Percentiles rank a stretch among this genome's conserved stretches.
phyloP scores from a whole-genome alignment of 2,329 filamentous ascomycete genomes.

The Microdochium paspali region DNA sequence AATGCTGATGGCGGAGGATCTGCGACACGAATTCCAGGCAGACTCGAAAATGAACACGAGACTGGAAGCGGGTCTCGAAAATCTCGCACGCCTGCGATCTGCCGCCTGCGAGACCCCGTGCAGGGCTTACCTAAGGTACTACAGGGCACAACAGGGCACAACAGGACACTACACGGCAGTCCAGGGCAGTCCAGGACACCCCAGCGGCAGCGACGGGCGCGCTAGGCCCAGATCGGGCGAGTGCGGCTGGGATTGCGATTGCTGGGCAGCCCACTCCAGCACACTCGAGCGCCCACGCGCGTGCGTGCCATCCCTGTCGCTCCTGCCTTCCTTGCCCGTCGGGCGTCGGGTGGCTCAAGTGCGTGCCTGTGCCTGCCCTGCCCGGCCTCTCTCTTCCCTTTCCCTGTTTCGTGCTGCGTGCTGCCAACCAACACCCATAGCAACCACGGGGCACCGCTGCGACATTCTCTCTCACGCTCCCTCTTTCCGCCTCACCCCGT shows the following conservation, averaged over 20 bases:
- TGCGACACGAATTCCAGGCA: neutral
- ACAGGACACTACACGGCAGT: too few species aligned
- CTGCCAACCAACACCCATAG: neutral
- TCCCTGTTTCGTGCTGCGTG: neutral
- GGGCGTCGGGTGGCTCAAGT: too few species aligned
- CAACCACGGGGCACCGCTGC: neutral
- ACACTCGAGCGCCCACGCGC: too few species aligned
- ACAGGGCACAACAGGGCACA: too few species aligned
- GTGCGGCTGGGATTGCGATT: neutral
- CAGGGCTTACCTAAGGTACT: neutral
- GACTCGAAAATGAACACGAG: neutral
- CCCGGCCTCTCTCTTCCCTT: neutral
- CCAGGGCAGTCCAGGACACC: too few species aligned
- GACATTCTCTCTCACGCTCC: neutral
- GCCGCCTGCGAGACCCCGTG: neutral
- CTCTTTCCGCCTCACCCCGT: neutral
- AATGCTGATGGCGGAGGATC: neutral
- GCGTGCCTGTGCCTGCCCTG: too few species aligned
- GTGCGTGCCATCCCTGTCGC: neutral
- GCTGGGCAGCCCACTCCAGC: too few species aligned
- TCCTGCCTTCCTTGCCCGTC: too few species aligned
- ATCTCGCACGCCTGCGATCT: neutral
- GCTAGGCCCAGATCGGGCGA: neutral
- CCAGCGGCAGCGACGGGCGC: too few species aligned
- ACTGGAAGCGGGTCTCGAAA: neutral